Conservation (phyloP, 176 grass and related monocot species). For the Musa itinerans region DNA sequence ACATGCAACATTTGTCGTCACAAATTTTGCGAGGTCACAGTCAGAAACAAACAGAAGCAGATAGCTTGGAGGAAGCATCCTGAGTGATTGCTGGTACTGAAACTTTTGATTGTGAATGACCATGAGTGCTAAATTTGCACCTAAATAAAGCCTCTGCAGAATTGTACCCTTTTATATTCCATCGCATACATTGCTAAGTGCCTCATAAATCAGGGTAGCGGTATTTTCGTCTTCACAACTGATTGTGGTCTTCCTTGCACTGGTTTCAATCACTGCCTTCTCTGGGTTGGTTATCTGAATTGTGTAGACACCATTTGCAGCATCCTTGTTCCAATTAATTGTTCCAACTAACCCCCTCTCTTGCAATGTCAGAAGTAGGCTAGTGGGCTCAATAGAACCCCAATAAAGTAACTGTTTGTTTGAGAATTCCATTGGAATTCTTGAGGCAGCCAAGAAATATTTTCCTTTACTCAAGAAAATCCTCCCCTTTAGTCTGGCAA, state of each 20-base stretch:
- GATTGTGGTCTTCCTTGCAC: conserved; percentile 27
- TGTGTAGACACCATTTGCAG: not conserved
- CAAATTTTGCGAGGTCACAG: too few relatives aligned
- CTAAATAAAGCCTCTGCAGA: not conserved
- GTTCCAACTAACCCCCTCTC: conserved; percentile 46
- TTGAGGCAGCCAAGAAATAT: conserved; percentile 37
- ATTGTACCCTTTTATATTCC: conserved; percentile 23
- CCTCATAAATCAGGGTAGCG: conserved; percentile 36
- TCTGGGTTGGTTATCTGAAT: conserved; percentile 38
- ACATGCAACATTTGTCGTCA: too few relatives aligned
- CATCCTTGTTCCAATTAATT: conserved; percentile 14
- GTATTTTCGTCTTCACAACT: conserved; percentile 38
- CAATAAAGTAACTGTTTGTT: conserved; percentile 36
- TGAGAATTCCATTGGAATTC: conserved; percentile 18
- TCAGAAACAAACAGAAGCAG: too few relatives aligned
- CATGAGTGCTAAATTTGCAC: too few relatives aligned
- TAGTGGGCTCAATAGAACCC: conserved; percentile 38
- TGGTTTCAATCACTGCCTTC: conserved; percentile 44
- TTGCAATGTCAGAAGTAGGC: conserved; percentile 30
- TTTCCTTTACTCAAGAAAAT: conserved; percentile 52
- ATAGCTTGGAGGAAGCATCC: too few relatives aligned
- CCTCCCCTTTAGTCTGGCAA: conserved; percentile 58
- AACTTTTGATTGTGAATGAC: too few relatives aligned
- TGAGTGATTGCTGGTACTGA: too few relatives aligned
- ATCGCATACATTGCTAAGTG: conserved; percentile 40